Evolutionary conservation across 148 eudicot species (phyloP), one percentile per base, ranked within the genome.

Genomic region (Cornus controversa): DNA sequence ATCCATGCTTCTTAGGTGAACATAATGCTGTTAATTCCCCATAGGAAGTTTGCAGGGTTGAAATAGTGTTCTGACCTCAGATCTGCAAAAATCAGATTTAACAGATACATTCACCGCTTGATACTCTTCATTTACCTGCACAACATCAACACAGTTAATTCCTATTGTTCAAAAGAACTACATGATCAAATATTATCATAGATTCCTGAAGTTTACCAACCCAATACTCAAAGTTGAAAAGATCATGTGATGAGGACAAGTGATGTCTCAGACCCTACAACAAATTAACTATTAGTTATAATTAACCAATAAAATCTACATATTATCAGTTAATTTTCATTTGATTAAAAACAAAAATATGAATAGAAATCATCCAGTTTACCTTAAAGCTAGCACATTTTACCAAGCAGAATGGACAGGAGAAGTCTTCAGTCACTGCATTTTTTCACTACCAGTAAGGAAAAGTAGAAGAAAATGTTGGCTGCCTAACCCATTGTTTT

Each of bases 341-440:
- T 20, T 26, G 29, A 42, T 31, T 31, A 8, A 11, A 16, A 28
- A 16, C 13, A 66, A 62, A 78, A 45, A 54, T 16, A 9, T 57
- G 37, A 69, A 40, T 24, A 22, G 22, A 79, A 74, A 69, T 13
- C 42, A 80, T 73, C 62, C 58, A 64, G 78, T 27, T 25, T 79
- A 93, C 99, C 99, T 90, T 87, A 76, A 89, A 96, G 79, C 97
- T 90, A 34, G 91, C 91, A 84, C 98, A 91, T 86, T 89, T 87
- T 24, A 91, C 90, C 92, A 96, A 87, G 87, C 99, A 96, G 82
- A 96, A 93, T 45, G 99, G 94, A 76, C 99, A 96, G 34, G 93
- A 75, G 77, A 96, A 96, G 77, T 96, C 99, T 78, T 90, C 97
- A 4, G 98, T 93, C 66, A 96, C 99, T 96, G 92, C 87, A 84